Evolutionary conservation across 371 early-diverging fungal species (phyloP), one percentile per base, ranked within the genome.

Genomic region (Phascolomyces articulosus): DNA sequence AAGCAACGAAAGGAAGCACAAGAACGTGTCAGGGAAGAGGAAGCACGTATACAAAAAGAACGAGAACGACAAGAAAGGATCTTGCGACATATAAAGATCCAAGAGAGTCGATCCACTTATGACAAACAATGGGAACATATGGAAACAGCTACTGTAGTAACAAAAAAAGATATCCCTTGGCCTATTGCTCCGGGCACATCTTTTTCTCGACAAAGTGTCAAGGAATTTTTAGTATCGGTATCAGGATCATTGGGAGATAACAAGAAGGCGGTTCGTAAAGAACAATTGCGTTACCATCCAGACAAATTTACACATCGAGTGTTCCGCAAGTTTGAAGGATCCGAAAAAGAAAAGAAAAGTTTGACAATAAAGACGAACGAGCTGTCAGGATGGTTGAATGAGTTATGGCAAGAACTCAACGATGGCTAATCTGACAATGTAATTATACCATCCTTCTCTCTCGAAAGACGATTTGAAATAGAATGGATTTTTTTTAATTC

Each of bases 281-380:
- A 77, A 51, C 79, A 79, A 48, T 54, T 72, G 11, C 63, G 76
- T 20, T 82, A 79, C 58, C 83, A 82, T 55, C 83, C 83, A 0
- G 83, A 82, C 20, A 82, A 82, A 48, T 79, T 82, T 58, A 68
- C 73, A 29, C 74, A 73, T 38, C 67, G 71, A 23, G 68, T 79
- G 0, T 61, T 72, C 21, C 56, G 53, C 21, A 67, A 62, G 40
- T 75, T 82, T 29, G 53, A 73, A 44, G 72, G 72, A 51, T 53
- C 70, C 6, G 73, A 69, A 15, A 66, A 67, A 24, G 79, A 78
- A 40, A 61, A 57, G 27, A 56, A 70, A 11, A 63, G 63, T 13
- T 40, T 81, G 8, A 31, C 61, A 13, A 48, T 28, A 18, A 71
- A 63, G 34, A 65, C 72, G 15, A 78, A 78, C 31, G 77, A 78